Conservation (phyloP, 1,284 basidiomycete species). For the Inonotus hispidus region DNA sequence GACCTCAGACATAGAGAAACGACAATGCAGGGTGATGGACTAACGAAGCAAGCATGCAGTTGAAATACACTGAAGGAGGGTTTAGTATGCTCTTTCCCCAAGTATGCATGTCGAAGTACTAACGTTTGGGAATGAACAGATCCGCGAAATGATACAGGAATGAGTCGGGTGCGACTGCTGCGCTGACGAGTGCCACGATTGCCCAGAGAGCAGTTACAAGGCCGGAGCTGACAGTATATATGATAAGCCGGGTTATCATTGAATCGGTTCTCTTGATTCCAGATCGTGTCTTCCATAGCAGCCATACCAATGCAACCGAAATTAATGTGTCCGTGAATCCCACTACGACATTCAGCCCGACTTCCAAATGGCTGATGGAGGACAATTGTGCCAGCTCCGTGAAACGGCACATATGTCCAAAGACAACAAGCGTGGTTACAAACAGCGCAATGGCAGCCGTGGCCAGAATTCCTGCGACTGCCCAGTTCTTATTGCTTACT, state of each 20-base stretch:
- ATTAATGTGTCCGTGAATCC: not conserved
- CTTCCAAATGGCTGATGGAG: not conserved
- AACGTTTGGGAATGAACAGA: too few species aligned
- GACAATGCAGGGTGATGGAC: too few species aligned
- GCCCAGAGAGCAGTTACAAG: not conserved
- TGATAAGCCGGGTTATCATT: not conserved
- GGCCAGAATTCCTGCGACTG: not conserved
- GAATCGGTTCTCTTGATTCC: conserved; percentile 10
- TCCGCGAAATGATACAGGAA: not conserved
- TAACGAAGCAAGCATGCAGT: too few species aligned
- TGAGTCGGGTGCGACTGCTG: not conserved
- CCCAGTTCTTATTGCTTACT: conserved; percentile 4
- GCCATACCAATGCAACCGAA: not conserved
- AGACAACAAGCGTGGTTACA: not conserved
- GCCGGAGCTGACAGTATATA: conserved; percentile 4
- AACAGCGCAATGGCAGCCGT: not conserved
- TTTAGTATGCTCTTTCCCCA: too few species aligned
- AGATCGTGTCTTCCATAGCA: not conserved
- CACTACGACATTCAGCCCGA: not conserved
- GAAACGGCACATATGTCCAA: not conserved
- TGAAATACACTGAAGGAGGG: too few species aligned
- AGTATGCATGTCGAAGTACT: too few species aligned
- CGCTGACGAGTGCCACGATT: not conserved
- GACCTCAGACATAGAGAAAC: too few species aligned
- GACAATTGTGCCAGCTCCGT: not conserved